Conservation (phyloP, 371 early-diverging fungal species). For the Dinochytrium kinnereticum region DNA sequence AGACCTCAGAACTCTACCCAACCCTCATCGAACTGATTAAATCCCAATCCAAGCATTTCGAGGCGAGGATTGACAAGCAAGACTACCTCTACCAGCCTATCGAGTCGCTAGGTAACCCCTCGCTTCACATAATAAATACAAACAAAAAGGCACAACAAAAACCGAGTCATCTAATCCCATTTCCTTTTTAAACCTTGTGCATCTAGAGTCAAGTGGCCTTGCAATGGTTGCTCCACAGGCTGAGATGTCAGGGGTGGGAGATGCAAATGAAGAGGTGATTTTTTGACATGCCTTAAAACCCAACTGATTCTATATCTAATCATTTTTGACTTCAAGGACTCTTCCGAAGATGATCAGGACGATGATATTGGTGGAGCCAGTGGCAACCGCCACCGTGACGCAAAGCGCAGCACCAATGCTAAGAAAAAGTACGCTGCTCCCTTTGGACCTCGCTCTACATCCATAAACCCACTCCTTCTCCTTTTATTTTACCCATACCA, state of each 20-base stretch:
- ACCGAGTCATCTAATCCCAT: background rate
- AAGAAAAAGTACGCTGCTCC: slow-evolving; percentile 29
- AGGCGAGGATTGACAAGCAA: slow-evolving; percentile 50
- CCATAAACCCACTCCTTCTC: background rate
- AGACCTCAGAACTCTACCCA: slow-evolving; percentile 41
- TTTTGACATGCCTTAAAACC: too few relatives aligned
- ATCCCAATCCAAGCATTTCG: slow-evolving; percentile 48
- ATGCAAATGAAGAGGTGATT: slow-evolving; percentile 18
- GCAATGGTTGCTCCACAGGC: background rate
- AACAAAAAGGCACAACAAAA: background rate
- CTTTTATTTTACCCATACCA: background rate
- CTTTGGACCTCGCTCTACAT: background rate
- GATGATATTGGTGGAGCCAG: background rate
- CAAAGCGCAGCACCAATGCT: background rate
- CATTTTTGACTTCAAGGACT: background rate
- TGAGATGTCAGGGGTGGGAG: slow-evolving; percentile 5
- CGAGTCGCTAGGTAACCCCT: background rate
- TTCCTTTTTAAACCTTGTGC: slow-evolving; percentile 4
- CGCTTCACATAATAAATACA: background rate
- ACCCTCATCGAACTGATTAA: slow-evolving; percentile 52
- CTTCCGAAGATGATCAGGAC: background rate
- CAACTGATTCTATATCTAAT: background rate
- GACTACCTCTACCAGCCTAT: slow-evolving; percentile 48
- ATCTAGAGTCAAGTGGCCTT: background rate
- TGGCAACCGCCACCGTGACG: background rate